Conservation (phyloP, 768 basidiomycete genomes). For the Hypholoma fasciculare region DNA sequence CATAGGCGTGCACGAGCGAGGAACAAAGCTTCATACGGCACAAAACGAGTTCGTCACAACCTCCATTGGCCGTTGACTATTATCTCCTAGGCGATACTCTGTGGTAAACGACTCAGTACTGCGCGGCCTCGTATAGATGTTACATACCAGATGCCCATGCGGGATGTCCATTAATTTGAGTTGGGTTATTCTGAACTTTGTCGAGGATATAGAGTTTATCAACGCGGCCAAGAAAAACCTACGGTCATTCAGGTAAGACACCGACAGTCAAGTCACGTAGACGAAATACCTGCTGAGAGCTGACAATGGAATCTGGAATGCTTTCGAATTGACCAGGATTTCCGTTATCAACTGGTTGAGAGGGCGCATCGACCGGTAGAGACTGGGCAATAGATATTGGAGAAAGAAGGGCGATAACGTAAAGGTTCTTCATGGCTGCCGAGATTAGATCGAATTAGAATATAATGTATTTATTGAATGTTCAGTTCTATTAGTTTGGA, state of each 20-base stretch:
- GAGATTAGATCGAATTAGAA: too few species aligned
- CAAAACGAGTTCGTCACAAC: slow-evolving; percentile 79
- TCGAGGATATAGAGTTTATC: slow-evolving; percentile 63
- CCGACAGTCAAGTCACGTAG: too few species aligned
- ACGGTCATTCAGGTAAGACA: too few species aligned
- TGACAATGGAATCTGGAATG: slow-evolving; percentile 66
- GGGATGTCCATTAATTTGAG: slow-evolving; percentile 63
- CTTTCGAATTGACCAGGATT: slow-evolving; percentile 57
- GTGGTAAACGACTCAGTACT: not conserved
- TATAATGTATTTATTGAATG: too few species aligned
- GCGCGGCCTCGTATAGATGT: not conserved
- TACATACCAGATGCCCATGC: slow-evolving; percentile 64
- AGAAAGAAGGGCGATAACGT: not conserved
- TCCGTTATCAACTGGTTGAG: slow-evolving; percentile 48
- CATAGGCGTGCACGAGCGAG: not conserved
- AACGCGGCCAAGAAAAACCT: slow-evolving; percentile 49
- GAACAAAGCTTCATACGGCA: slow-evolving; percentile 45
- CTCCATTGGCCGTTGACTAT: slow-evolving; percentile 70
- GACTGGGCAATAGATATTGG: slow-evolving; percentile 2
- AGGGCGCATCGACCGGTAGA: slow-evolving; percentile 27
- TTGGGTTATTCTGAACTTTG: slow-evolving; percentile 75
- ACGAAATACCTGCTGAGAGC: slow-evolving; percentile 62
- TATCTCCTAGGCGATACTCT: slow-evolving; percentile 57
- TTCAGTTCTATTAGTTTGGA: not conserved
- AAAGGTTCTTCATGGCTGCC: slow-evolving; percentile 1